These are phyloP conservation scores for Helicocarpus griseus DNA, from an alignment of 2,329 filamentous ascomycete genomes.

Conservation along the genomic window DNA sequence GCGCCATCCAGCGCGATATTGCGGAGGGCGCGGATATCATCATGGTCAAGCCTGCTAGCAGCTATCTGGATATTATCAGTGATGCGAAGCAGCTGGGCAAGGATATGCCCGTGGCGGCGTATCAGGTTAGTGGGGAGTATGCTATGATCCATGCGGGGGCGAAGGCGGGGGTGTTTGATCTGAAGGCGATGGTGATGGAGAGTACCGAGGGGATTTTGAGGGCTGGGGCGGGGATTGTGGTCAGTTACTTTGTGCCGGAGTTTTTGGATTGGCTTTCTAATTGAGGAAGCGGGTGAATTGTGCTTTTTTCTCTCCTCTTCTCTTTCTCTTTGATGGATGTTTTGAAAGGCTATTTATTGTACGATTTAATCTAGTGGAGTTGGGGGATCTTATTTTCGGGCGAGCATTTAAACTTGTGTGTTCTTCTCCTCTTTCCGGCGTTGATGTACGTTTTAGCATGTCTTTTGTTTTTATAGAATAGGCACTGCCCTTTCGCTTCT, in stretches of 20 bases:
- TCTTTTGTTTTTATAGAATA: too few relatives aligned
- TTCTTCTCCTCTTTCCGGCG: too few relatives aligned
- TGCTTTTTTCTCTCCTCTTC: background rate
- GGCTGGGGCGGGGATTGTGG: conserved; percentile 84
- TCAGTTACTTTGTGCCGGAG: conserved; percentile 88
- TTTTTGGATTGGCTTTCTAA: conserved; percentile 53
- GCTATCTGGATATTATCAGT: conserved; percentile 94
- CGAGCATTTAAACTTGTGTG: too few relatives aligned
- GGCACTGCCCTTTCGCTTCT: too few relatives aligned
- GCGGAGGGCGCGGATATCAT: conserved; percentile 92
- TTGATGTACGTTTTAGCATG: too few relatives aligned
- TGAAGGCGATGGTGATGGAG: conserved; percentile 92
- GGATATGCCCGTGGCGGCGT: conserved; percentile 87
- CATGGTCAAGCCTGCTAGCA: conserved; percentile 96
- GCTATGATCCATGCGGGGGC: conserved; percentile 96
- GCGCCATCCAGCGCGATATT: conserved; percentile 85
- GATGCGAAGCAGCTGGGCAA: conserved; percentile 91
- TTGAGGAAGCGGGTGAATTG: background rate
- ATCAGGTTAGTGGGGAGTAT: conserved; percentile 94
- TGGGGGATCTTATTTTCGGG: too few relatives aligned
- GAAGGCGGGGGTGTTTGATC: conserved; percentile 90
- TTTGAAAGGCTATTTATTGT: too few relatives aligned
- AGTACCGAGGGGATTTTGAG: conserved; percentile 86
- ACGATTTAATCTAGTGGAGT: too few relatives aligned
- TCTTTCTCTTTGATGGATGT: too few relatives aligned